Evolutionary conservation across 2,329 filamentous ascomycete species (phyloP), one percentile per base, ranked within the genome.

Genomic region (Ophiostoma pallidulum): DNA sequence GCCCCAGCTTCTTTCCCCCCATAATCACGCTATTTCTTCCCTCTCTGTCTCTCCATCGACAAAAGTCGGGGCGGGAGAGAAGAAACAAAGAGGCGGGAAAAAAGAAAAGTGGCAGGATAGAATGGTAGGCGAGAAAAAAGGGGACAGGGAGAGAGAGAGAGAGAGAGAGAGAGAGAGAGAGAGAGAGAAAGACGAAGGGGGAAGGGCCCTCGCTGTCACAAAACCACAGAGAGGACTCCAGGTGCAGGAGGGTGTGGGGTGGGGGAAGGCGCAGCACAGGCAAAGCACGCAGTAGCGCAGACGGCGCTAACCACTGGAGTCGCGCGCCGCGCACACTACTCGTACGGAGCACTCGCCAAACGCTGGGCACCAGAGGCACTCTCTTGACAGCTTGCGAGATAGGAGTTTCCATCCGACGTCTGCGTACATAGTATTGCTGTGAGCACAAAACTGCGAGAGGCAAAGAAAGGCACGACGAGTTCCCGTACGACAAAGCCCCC

Each of bases 261-360:
- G n/a, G 33, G 43, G 18, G 58, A 60, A 55, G 62, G 61, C 63
- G 61, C 62, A 64, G 62, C 62, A 60, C 57, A 44, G 35, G 35
- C 26, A 18, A n/a, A 29, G 14, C 39, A 41, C 26, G 28, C 26
- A 8, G n/a, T 36, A 44, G 41, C 41, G 16, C 41, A 35, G 14
- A 24, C 35, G 5, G 26, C 42, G 33, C 33, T 38, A 45, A 24
- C 42, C 41, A 24, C 8, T 36, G 19, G 32, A 28, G 31, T 20
- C n/a, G 16, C 33, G n/a, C 42, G 42, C 42, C 24, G 42, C 33
- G 16, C 22, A 28, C 32, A 44, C 41, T 36, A 36, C n/a, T n/a
- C n/a, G n/a, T n/a, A n/a, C n/a, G n/a, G n/a, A n/a, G n/a, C n/a
- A n/a, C n/a, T n/a, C n/a, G n/a, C n/a, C n/a, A 26, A 44, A 18